A percentile compares a stretch with the other conserved stretches of the same genome.
These are phyloP conservation scores for Vigna angularis DNA, from an alignment of 306 rosid species.

Conservation along the genomic window DNA sequence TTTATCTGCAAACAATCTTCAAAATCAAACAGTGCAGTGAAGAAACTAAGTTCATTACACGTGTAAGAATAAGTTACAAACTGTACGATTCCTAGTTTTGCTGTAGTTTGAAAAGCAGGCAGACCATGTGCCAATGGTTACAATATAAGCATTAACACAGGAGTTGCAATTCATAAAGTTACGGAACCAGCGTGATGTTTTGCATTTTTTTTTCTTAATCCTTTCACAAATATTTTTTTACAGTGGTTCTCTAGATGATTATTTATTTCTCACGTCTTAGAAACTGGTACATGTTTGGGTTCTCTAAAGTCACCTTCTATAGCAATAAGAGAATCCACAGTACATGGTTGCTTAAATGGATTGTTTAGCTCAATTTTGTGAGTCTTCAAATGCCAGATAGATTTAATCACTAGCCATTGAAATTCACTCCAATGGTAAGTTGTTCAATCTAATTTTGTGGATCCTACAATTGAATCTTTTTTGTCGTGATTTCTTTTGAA, in stretches of 20 bases:
- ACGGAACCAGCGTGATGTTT: constrained; percentile 23
- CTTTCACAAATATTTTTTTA: neutral
- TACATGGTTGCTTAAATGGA: no score
- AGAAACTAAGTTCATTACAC: constrained; percentile 18
- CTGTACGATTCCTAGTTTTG: constrained; percentile 2
- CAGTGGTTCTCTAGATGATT: constrained; percentile 1
- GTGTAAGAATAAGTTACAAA: constrained; percentile 18
- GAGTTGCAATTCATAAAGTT: constrained; percentile 28
- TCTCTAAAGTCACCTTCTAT: neutral
- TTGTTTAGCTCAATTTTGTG: no score
- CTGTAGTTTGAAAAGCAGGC: constrained; percentile 27
- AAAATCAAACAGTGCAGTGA: constrained; percentile 40
- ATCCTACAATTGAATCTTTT: no score
- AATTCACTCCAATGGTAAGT: no score
- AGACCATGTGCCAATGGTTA: constrained; percentile 13
- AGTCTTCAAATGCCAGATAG: no score
- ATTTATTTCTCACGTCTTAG: neutral
- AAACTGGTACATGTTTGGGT: constrained; percentile 5
- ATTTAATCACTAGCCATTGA: no score
- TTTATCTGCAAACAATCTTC: constrained; percentile 67
- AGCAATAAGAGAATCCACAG: neutral
- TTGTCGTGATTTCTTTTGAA: no score
- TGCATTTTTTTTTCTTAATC: neutral
- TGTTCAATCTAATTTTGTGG: no score
- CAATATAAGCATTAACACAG: constrained; percentile 22